These are phyloP conservation scores for Auricularia sp. DNA, from an alignment of 768 basidiomycete species.

Conservation along the genomic window DNA sequence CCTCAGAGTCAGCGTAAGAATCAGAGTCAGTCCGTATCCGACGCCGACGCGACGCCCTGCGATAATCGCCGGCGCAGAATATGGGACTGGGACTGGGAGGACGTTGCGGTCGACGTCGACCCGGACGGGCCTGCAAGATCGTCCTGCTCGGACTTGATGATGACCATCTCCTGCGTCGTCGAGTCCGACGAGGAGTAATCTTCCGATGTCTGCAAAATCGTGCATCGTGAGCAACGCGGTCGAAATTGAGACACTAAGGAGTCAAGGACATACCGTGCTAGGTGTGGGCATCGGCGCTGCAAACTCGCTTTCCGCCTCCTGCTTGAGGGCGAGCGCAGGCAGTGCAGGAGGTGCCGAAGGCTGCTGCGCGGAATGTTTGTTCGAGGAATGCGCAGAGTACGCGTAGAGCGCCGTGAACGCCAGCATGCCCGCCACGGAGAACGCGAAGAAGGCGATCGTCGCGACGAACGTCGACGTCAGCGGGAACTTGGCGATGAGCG, in stretches of 20 bases:
- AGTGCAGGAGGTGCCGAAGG: not conserved
- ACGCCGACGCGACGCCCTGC: not conserved
- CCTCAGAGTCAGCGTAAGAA: too few relatives aligned
- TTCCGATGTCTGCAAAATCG: not conserved
- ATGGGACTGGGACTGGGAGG: not conserved
- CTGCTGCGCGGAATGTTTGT: not conserved
- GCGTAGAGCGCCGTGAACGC: constrained; percentile 22
- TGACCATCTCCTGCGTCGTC: not conserved
- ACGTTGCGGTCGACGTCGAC: not conserved
- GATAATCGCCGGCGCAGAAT: not conserved
- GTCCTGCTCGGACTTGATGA: not conserved
- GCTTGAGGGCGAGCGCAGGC: not conserved
- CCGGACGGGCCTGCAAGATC: not conserved
- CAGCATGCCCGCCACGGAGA: constrained; percentile 10
- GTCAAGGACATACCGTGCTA: not conserved
- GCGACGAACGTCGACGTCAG: constrained; percentile 40
- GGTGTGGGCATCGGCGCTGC: not conserved
- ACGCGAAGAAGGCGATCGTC: constrained; percentile 23
- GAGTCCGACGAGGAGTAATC: not conserved
- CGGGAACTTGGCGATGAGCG: constrained; percentile 62
- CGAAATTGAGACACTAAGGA: not conserved
- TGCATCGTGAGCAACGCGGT: not conserved
- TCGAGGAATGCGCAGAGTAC: constrained; percentile 12
- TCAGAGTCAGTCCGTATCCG: too few relatives aligned
- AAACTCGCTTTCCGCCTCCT: not conserved